Percentiles rank a stretch among this genome's conserved stretches.
phyloP scores from a whole-genome alignment of 2,329 filamentous ascomycete species.

The Hirsutella thompsonii region DNA sequence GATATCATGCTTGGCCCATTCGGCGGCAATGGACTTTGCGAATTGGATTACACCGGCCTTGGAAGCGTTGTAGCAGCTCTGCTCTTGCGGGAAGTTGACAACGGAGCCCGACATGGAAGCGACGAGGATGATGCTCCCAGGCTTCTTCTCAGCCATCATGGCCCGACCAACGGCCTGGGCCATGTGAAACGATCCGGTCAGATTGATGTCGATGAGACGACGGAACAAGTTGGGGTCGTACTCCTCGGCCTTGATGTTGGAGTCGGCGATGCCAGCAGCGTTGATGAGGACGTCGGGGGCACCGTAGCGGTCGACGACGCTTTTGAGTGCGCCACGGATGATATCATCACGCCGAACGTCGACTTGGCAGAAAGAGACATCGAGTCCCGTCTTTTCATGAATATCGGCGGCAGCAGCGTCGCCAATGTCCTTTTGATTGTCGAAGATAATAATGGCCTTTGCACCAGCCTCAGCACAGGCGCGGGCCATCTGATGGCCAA shows the following conservation, averaged over 20 bases:
- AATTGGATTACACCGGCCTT: constrained; percentile 72
- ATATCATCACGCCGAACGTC: constrained; percentile 61
- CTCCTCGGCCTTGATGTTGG: constrained; percentile 70
- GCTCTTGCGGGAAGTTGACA: constrained; percentile 78
- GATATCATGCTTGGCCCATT: constrained; percentile 73
- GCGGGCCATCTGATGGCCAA: constrained; percentile 69
- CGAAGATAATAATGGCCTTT: constrained; percentile 61
- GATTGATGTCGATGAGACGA: constrained; percentile 69
- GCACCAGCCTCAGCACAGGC: constrained; percentile 66
- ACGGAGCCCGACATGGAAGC: constrained; percentile 74
- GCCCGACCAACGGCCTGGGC: constrained; percentile 56
- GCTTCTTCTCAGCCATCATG: constrained; percentile 61
- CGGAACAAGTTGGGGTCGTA: constrained; percentile 69
- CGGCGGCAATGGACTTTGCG: constrained; percentile 67
- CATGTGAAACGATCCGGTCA: constrained; percentile 68
- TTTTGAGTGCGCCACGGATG: constrained; percentile 56
- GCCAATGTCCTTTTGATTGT: constrained; percentile 63
- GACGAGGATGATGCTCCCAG: constrained; percentile 62
- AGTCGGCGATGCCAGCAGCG: constrained; percentile 69
- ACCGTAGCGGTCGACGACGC: constrained; percentile 53
- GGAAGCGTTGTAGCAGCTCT: constrained; percentile 72
- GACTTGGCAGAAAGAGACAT: constrained; percentile 66
- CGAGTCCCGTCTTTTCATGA: constrained; percentile 58
- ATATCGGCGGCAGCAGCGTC: constrained; percentile 57
- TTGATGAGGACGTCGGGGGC: constrained; percentile 66